Evolutionary conservation across 1,139 yeast genomes (phyloP).

Genomic region (Blastobotrys arbuscula): DNA sequence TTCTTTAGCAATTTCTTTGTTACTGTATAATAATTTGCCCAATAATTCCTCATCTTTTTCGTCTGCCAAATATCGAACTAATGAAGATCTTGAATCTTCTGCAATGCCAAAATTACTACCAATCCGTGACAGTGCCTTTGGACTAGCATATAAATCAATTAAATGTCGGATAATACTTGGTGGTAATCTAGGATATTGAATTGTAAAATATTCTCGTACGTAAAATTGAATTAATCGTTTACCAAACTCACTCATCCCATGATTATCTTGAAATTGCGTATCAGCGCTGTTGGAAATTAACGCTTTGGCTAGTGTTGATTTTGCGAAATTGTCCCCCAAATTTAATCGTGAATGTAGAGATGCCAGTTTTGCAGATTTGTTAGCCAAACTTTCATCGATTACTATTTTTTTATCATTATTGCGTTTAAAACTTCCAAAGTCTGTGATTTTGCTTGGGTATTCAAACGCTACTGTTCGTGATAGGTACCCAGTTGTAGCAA

Average conservation of each 20-base stretch:
- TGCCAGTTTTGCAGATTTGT: conserved; percentile 59
- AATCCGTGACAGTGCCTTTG: conserved; percentile 53
- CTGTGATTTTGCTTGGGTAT: conserved; percentile 24
- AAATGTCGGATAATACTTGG: conserved; percentile 68
- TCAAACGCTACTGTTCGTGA: conserved; percentile 8
- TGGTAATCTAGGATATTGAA: conserved; percentile 86
- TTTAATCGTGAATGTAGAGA: conserved; percentile 77
- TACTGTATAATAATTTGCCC: conserved; percentile 33
- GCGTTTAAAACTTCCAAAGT: conserved; percentile 27
- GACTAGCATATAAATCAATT: conserved; percentile 66
- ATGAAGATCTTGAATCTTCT: conserved; percentile 55
- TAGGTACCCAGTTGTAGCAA: neutral
- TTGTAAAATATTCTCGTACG: conserved; percentile 64
- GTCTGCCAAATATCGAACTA: conserved; percentile 63
- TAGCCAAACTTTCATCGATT: conserved; percentile 44
- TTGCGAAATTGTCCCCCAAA: conserved; percentile 41
- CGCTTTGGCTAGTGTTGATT: conserved; percentile 73
- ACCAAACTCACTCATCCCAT: conserved; percentile 78
- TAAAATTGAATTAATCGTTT: conserved; percentile 69
- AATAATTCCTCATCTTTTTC: conserved; percentile 51
- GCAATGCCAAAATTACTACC: conserved; percentile 86
- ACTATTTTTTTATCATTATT: conserved; percentile 17
- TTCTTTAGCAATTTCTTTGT: conserved; percentile 31
- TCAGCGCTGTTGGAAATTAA: conserved; percentile 50
- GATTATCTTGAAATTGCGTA: conserved; percentile 58